phyloP scores from a whole-genome alignment of 805 yeast species.

The Candida lessepsii region DNA sequence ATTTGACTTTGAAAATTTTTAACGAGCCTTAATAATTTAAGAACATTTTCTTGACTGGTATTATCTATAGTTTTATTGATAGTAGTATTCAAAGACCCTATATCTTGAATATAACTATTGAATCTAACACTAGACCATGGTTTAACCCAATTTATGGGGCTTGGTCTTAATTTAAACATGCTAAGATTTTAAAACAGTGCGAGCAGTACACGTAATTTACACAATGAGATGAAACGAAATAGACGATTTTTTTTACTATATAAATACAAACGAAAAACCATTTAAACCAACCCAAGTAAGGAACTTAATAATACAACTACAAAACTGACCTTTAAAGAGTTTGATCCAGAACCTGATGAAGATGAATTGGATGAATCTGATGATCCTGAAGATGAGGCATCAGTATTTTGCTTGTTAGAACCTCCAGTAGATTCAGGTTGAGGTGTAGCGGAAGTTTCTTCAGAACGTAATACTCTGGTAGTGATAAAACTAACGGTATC shows the following conservation, averaged over 20 bases:
- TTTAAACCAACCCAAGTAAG: neutral
- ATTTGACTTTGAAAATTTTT: constrained; percentile 19
- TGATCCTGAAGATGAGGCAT: constrained; percentile 8
- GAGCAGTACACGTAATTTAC: no score
- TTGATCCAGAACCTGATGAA: constrained; percentile 11
- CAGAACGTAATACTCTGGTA: constrained; percentile 28
- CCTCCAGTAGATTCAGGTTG: constrained; percentile 2
- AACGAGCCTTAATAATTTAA: constrained; percentile 23
- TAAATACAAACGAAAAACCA: constrained; percentile 3
- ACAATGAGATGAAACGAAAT: neutral
- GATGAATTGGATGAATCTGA: constrained; percentile 8
- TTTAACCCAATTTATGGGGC: neutral
- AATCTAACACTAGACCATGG: neutral
- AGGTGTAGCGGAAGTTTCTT: constrained; percentile 13
- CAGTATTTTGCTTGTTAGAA: constrained; percentile 1
- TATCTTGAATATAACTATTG: constrained; percentile 3
- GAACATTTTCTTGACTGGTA: constrained; percentile 2
- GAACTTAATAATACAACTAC: neutral
- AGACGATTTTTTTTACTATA: neutral
- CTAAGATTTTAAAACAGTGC: neutral
- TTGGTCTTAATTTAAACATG: neutral
- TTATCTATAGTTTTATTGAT: neutral
- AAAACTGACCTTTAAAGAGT: neutral
- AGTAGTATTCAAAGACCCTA: neutral
- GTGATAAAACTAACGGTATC: constrained; percentile 30